Evolutionary conservation across 2,329 filamentous ascomycete species (phyloP), one percentile per base, ranked within the genome.

Genomic region (Boeremia lycopersici): DNA sequence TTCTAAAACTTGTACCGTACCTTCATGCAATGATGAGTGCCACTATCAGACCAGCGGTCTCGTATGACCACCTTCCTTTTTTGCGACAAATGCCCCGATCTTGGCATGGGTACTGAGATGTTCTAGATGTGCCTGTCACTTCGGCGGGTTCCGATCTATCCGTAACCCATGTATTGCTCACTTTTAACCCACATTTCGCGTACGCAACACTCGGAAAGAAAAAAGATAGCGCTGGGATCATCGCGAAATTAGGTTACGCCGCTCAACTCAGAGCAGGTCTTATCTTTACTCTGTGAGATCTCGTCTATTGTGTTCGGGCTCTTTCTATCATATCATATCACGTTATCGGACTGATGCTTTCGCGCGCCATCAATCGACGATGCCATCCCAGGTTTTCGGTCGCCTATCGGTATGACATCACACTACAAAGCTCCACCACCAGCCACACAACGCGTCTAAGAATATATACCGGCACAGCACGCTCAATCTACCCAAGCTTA

Each of bases 381-480:
- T 46, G 46, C 34, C 13, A 30, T 29, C 41, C 29, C 34, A 15
- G 26, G 25, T 12, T 41, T 40, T 15, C 26, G 45, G 39, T 41
- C 41, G 41, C 46, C 46, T 49, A 49, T 55, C 46, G 45, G 40
- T 30, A 17, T 55, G 52, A 55, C 52, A 46, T 55, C 52, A 55
- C 28, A 36, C 28, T 9, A 19, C 12, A 8, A 15, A 25, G 6
- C 23, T 17, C n/a, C 13, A 33, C 34, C 28, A 48, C 3, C 39
- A 43, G 8, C 33, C 39, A 10, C 17, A 26, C 39, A 28, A 25
- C 35, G 11, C 7, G 41, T 17, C 34, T 46, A 45, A 49, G 17
- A 44, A 36, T 35, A 23, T 15, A 45, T 28, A 41, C 11, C 30
- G 41, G 52, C 34, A 25, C 46, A 55, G 23, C 35, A 40, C 25